Base-by-base conservation (phyloP, 345 rosid genomes). In the Bruguiera sexangula region DNA sequence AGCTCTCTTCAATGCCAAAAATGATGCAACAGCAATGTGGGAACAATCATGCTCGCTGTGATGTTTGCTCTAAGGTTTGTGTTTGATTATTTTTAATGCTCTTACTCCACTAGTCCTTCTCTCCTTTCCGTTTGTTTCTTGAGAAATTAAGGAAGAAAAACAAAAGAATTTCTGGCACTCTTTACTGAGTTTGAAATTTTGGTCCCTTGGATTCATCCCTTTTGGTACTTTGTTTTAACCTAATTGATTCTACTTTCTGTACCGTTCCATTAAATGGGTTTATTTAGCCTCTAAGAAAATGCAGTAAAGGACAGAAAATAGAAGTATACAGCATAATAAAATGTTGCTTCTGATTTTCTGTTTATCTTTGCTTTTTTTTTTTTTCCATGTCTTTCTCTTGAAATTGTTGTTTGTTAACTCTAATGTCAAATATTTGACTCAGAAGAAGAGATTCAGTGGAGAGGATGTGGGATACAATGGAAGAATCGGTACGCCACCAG, bases 1-100 rank as follows among this genome's bases (percentile, higher is more conserved):
- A 89, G 92, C 97, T 87, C 93, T 81, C 98, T 93, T 90, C 96
- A 87, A 86, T 84, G 66, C 92, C 93, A 86, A 93, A 86, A 74
- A 48, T 37, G 39, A 75, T 59, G 29, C 4, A 24, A 56, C 75
- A 60, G 80, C 85, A 75, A 15, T 26, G 39, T 26, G 24, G 51
- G 55, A 77, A 63, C 66, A 13, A 32, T 68, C 71, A 79, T 24
- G 71, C 76, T 27, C 66, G 56, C 27, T 85, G 85, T 76, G 85
- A 85, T 68, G 32, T 78, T 63, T 85, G 86, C 80, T 70, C 74
- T 29, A 88, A 87, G 97, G 97, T 93, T 53, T 61, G 71, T 26
- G 9, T 51, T 56, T n/a, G 32, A 24, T 36, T 32, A 27, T 24
- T 58, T 34, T 60, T 32, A 15, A 15, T 26, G 57, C 36, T 11